These are phyloP conservation scores for Neostapfia colusana DNA, from an alignment of 176 grass and related monocot genomes.

Conservation along the genomic window DNA sequence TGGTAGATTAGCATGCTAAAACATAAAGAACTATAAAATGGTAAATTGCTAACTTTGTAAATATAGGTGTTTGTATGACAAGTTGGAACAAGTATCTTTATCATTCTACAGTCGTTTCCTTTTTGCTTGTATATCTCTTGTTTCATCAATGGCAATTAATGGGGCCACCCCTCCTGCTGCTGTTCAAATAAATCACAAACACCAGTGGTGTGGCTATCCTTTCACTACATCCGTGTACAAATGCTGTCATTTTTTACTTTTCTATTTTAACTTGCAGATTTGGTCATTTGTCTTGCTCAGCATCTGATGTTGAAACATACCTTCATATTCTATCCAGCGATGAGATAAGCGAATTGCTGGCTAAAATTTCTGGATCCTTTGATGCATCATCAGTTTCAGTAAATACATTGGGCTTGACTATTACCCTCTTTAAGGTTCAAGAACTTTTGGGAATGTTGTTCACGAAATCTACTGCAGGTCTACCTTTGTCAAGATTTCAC, in stretches of 20 bases:
- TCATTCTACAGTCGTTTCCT: neutral
- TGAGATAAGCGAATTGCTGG: slow-evolving; percentile 65
- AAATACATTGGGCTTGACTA: slow-evolving; percentile 58
- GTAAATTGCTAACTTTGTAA: neutral
- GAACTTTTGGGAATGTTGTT: slow-evolving; percentile 73
- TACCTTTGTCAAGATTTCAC: slow-evolving; percentile 11
- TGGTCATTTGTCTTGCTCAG: slow-evolving; percentile 76
- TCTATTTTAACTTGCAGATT: slow-evolving; percentile 58
- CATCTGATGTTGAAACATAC: slow-evolving; percentile 86
- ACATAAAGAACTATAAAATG: neutral
- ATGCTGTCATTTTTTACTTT: neutral
- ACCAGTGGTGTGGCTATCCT: too few relatives aligned
- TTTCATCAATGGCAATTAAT: neutral
- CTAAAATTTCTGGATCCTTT: slow-evolving; percentile 53
- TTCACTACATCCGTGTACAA: neutral
- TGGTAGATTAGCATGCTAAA: neutral
- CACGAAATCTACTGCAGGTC: slow-evolving; percentile 60
- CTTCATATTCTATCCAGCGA: slow-evolving; percentile 62
- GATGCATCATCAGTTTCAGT: slow-evolving; percentile 56
- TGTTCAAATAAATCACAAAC: too few relatives aligned
- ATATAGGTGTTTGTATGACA: neutral
- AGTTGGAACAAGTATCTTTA: neutral
- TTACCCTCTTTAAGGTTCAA: slow-evolving; percentile 78
- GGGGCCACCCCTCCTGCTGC: neutral
- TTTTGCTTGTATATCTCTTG: neutral